Evolutionary conservation across 139 green algal species (phyloP).

Genomic region (Dunaliella sp.): DNA sequence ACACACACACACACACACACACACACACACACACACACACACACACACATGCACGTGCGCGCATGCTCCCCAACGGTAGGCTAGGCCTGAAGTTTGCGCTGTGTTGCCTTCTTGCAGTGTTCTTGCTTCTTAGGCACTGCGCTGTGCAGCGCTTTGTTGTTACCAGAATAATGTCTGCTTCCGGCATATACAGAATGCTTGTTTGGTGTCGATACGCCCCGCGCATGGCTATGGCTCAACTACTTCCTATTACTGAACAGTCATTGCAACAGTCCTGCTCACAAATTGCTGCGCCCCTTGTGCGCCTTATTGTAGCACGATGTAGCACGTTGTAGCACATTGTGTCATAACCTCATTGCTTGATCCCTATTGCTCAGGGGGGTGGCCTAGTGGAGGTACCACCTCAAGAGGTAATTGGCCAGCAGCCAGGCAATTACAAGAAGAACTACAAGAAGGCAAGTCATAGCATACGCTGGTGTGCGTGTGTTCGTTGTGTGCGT

Average conservation of each 20-base stretch:
- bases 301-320: background rate
- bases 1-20: background rate
- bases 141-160: too few species aligned
- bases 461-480: background rate
- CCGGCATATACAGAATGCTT: background rate
- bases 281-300: background rate
- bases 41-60: background rate
- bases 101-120: too few species aligned
- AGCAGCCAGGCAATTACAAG: conserved; percentile 58
- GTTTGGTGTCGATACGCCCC: background rate
- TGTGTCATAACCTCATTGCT: background rate
- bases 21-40: background rate
- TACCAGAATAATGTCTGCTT: too few species aligned
- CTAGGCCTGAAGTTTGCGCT: background rate
- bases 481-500: conserved; percentile 12
- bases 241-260: too few species aligned
- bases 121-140: too few species aligned
- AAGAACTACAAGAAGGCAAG: conserved; percentile 65
- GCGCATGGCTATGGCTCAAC: background rate
- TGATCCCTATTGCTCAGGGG: background rate
- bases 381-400: background rate
- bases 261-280: background rate
- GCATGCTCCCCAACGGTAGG: background rate
- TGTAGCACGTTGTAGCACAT: background rate
- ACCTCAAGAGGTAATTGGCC: conserved; percentile 43